A percentile compares a stretch with the other conserved stretches of the same genome.
Conservation (phyloP, 2,329 filamentous ascomycete genomes). For the Ceratocystis cubensis region DNA sequence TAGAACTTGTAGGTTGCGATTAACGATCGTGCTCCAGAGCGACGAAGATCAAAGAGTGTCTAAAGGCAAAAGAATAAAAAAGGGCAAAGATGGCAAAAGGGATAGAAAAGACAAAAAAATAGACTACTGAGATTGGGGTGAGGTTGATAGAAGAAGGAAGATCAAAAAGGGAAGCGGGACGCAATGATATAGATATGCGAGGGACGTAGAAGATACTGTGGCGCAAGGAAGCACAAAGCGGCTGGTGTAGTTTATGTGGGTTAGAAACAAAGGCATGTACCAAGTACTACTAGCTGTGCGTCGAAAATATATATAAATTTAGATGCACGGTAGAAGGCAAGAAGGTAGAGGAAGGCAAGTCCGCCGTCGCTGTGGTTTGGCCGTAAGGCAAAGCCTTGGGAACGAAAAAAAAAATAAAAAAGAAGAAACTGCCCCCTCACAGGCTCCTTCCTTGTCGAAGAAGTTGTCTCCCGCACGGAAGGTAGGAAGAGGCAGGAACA, state of each 20-base stretch:
- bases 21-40: slow-evolving; percentile 8
- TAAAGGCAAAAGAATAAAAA: background rate
- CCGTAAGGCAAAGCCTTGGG: no score
- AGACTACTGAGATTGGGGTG: background rate
- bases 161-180: background rate
- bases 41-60: background rate
- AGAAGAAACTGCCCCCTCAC: no score
- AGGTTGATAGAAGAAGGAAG: background rate
- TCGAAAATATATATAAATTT: no score
- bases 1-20: background rate
- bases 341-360: no score
- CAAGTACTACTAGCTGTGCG: background rate
- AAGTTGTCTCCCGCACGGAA: background rate
- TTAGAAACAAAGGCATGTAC: background rate
- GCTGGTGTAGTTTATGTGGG: background rate
- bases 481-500: background rate
- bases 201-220: background rate
- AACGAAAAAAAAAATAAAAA: no score
- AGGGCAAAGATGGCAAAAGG: background rate
- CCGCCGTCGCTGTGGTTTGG: no score
- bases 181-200: background rate
- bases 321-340: no score
- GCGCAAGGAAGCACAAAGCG: background rate
- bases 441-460: background rate
- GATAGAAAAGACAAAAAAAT: background rate